Conservation (phyloP, 345 rosid species). For the Rhodamnia argentea region DNA sequence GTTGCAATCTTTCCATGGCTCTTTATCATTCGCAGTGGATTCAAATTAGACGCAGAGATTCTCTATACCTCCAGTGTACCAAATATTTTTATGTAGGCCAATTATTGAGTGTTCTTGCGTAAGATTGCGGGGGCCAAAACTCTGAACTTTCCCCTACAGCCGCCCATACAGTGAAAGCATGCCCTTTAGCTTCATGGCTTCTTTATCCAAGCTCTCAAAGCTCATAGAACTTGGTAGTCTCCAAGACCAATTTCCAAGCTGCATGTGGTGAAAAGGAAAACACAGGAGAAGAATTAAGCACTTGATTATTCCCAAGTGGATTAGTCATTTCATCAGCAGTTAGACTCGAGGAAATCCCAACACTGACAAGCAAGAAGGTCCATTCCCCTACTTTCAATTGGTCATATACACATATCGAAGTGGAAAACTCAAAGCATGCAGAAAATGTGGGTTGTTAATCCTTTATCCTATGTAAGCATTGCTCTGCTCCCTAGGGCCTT, state of each 20-base stretch:
- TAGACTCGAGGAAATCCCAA: neutral
- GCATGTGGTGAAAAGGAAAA: conserved; percentile 1
- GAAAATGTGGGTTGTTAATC: neutral
- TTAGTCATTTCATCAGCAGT: neutral
- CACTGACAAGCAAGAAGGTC: neutral
- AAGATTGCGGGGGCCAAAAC: neutral
- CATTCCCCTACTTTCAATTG: neutral
- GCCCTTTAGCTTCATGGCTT: conserved; percentile 40
- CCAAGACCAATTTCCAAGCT: conserved; percentile 95
- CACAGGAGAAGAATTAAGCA: neutral
- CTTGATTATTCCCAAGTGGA: neutral
- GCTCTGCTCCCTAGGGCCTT: neutral
- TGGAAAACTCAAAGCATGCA: neutral
- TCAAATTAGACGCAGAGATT: neutral
- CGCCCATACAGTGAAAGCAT: conserved; percentile 60
- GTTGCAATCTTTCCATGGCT: neutral
- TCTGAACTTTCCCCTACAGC: conserved; percentile 9
- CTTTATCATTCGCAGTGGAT: neutral
- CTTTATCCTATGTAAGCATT: neutral
- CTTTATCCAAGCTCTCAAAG: conserved; percentile 48
- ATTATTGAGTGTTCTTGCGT: neutral
- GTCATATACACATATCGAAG: neutral
- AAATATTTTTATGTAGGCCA: neutral
- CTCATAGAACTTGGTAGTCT: conserved; percentile 56
- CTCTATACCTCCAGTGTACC: neutral